These are phyloP conservation scores for Wickerhamiella vanderwaltii DNA, from an alignment of 805 yeast species.

Conservation along the genomic window DNA sequence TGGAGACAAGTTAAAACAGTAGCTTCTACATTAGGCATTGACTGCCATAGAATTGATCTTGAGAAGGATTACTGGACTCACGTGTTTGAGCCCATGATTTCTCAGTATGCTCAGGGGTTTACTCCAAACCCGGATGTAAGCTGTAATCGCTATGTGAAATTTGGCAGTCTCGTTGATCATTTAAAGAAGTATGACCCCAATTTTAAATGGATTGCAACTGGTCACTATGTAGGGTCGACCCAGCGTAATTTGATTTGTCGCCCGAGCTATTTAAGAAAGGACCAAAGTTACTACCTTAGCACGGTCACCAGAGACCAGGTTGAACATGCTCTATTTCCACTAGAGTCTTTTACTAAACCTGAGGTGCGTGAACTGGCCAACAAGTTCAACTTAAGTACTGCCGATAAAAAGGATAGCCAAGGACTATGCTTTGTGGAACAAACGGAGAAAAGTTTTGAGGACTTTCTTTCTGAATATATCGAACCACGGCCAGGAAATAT, in stretches of 20 bases:
- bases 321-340: constrained; percentile 52
- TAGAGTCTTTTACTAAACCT: constrained; percentile 67
- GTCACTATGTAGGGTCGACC: constrained; percentile 32
- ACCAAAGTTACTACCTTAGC: constrained; percentile 84
- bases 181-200: constrained; percentile 14
- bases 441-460: constrained; percentile 42
- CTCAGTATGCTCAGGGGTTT: constrained; percentile 51
- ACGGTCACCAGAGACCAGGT: constrained; percentile 42
- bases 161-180: constrained; percentile 55
- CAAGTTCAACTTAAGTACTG: constrained; percentile 41
- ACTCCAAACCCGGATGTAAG: constrained; percentile 95
- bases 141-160: constrained; percentile 77
- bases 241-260: constrained; percentile 25
- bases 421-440: constrained; percentile 86
- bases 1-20: constrained; percentile 74
- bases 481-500: constrained; percentile 66
- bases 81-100: constrained; percentile 87
- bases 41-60: constrained; percentile 65
- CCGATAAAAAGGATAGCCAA: constrained; percentile 81
- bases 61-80: constrained; percentile 88
- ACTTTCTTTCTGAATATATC: constrained; percentile 64
- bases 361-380: constrained; percentile 58
- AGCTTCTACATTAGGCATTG: constrained; percentile 47
- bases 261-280: constrained; percentile 51
- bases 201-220: constrained; percentile 77